Evolutionary conservation across 2,329 filamentous ascomycete species (phyloP), one percentile per base, ranked within the genome.

Genomic region (Calonectria montana): DNA sequence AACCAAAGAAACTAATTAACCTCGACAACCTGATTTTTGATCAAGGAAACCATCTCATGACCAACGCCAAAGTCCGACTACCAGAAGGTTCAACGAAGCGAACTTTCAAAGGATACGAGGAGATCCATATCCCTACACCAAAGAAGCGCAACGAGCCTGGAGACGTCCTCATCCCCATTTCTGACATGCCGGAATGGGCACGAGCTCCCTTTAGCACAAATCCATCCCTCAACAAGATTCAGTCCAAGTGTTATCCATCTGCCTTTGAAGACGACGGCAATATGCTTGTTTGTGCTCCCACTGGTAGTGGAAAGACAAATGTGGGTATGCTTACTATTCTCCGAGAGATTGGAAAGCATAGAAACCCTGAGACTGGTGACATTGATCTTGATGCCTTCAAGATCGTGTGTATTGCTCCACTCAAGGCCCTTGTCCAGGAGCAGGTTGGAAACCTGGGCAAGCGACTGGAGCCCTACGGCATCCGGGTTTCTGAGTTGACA

Each of bases 1-100:
- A 97, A 79, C 97, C 97, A 2, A 92, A 92, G 76, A 94, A 94
- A 81, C 86, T 95, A 53, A 95, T 99, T 82, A 98, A 98, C 81
- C 88, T 99, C 64, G 96, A 99, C 70, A 98, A 98, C 79, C 90
- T 99, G 39, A 90, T 98, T 45, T 99, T 99, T 81, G 97, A 98
- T 78, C 96, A 98, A 84, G 97, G 97, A 65, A 99, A 98, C 80
- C 97, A 99, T 86, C 89, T 99, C 50, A 99, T 98, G 96, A 98
- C 97, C n/a, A 99, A 99, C 79, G 94, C 95, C 8, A 98, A 95
- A 81, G 97, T 99, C 57, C 93, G 94, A 74, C 88, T 99, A 23
- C 97, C 97, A 0, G 95, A 98, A 81, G 97, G 97, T 13, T 98
- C 97, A 2, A 98, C 94, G 0, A 98, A 98, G 83, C 91, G 95